phyloP scores from a whole-genome alignment of 2,329 filamentous ascomycete species.

The Trichoderma brevicompactum region DNA sequence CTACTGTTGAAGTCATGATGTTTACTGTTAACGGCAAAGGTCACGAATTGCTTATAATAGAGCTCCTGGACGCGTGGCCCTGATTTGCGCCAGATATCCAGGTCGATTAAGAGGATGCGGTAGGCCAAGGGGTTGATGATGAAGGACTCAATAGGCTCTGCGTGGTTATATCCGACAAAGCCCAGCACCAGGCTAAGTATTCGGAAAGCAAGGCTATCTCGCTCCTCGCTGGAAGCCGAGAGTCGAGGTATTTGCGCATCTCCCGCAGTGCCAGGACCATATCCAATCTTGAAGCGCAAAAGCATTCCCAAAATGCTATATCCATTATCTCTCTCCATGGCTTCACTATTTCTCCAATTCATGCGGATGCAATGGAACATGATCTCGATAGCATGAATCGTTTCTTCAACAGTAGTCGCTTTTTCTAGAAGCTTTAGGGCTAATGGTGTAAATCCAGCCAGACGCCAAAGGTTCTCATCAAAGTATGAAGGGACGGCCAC shows the following conservation, averaged over 20 bases:
- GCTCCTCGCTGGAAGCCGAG: constrained; percentile 55
- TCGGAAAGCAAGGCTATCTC: constrained; percentile 61
- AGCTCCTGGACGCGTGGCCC: constrained; percentile 77
- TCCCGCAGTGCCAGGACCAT: constrained; percentile 41
- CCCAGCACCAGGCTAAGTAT: constrained; percentile 77
- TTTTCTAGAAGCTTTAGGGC: constrained; percentile 83
- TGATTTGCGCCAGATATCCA: constrained; percentile 88
- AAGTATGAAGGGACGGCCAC: constrained; percentile 80
- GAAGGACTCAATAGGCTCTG: constrained; percentile 81
- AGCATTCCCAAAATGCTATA: constrained; percentile 87
- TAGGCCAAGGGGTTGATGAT: constrained; percentile 97
- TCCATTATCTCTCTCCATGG: constrained; percentile 94
- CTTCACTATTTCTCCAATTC: constrained; percentile 97
- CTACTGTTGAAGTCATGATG: constrained; percentile 91
- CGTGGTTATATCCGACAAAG: constrained; percentile 86
- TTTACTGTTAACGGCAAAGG: constrained; percentile 87
- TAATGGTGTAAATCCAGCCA: constrained; percentile 88
- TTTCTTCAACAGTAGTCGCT: constrained; percentile 69
- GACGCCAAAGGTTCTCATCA: constrained; percentile 89
- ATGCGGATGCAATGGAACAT: constrained; percentile 84
- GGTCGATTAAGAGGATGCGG: constrained; percentile 85
- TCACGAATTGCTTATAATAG: constrained; percentile 91
- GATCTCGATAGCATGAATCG: constrained; percentile 78
- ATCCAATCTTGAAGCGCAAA: constrained; percentile 79
- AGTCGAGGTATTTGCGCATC: constrained; percentile 47